Conservation (phyloP, 2,329 filamentous ascomycete genomes). For the Ophiostoma australiae region DNA sequence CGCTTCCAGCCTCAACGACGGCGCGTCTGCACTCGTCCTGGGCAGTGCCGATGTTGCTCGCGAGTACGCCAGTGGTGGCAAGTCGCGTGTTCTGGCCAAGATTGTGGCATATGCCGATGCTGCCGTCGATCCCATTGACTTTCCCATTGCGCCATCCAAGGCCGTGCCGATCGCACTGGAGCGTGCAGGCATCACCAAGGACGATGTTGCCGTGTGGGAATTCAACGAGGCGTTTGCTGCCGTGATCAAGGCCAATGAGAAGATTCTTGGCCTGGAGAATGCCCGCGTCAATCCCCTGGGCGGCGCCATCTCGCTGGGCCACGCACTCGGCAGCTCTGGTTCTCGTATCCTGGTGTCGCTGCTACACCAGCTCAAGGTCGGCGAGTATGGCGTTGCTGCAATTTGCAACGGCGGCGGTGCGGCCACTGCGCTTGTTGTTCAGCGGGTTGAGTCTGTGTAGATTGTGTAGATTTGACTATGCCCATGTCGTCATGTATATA, state of each 20-base stretch:
- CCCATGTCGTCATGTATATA: not conserved
- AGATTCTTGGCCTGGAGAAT: slow-evolving; percentile 74
- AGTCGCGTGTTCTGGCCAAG: slow-evolving; percentile 75
- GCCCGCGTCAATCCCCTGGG: slow-evolving; percentile 83
- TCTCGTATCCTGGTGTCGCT: slow-evolving; percentile 85
- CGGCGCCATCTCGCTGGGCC: slow-evolving; percentile 85
- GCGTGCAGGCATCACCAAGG: slow-evolving; percentile 82
- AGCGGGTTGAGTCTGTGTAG: slow-evolving; percentile 62
- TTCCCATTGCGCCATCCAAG: slow-evolving; percentile 86
- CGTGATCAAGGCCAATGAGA: slow-evolving; percentile 86
- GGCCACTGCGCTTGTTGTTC: slow-evolving; percentile 85
- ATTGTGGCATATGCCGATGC: slow-evolving; percentile 86
- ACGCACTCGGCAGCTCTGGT: slow-evolving; percentile 89
- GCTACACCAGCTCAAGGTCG: slow-evolving; percentile 83
- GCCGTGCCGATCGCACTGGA: slow-evolving; percentile 86
- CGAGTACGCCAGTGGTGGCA: slow-evolving; percentile 61
- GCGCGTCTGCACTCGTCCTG: slow-evolving; percentile 82
- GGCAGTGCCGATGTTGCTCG: slow-evolving; percentile 75
- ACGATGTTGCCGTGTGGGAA: slow-evolving; percentile 92
- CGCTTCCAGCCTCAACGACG: slow-evolving; percentile 90
- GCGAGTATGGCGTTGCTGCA: slow-evolving; percentile 90
- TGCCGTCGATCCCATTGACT: slow-evolving; percentile 85
- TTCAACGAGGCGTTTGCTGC: slow-evolving; percentile 98
- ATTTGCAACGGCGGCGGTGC: slow-evolving; percentile 97
- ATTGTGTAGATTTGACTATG: not conserved